Conservation (phyloP, 768 basidiomycete genomes). For the Psilocybe azurescens region DNA sequence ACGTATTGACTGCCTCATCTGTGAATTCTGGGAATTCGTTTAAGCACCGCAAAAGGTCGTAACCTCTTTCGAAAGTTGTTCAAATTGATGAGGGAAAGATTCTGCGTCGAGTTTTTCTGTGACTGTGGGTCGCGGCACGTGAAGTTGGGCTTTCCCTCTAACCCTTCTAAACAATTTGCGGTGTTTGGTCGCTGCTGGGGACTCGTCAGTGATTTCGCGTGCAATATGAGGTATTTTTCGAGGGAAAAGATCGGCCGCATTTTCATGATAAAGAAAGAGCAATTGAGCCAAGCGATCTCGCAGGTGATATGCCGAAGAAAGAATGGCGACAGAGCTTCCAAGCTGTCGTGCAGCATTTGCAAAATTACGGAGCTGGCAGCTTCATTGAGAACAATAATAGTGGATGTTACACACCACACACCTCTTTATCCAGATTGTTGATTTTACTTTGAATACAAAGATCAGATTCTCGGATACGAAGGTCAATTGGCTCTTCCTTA, state of each 20-base stretch:
- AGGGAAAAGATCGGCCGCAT: slow-evolving; percentile 79
- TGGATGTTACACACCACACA: slow-evolving; percentile 25
- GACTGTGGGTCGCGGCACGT: slow-evolving; percentile 57
- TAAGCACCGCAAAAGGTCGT: slow-evolving; percentile 71
- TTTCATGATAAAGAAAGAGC: slow-evolving; percentile 74
- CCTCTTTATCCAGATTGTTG: slow-evolving; percentile 70
- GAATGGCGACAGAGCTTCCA: slow-evolving; percentile 77
- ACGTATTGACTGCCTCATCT: slow-evolving; percentile 72
- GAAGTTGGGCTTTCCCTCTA: slow-evolving; percentile 48
- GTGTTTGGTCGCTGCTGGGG: slow-evolving; percentile 33
- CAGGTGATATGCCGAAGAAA: slow-evolving; percentile 75
- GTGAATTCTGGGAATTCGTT: slow-evolving; percentile 84
- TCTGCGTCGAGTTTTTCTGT: slow-evolving; percentile 66
- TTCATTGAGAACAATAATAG: neutral
- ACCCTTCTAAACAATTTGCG: slow-evolving; percentile 35
- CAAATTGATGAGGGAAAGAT: slow-evolving; percentile 69
- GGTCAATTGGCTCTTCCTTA: neutral
- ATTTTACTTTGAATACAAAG: slow-evolving; percentile 47
- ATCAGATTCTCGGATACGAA: slow-evolving; percentile 5
- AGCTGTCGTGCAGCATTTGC: slow-evolving; percentile 78
- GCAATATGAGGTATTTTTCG: slow-evolving; percentile 57
- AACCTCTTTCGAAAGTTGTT: slow-evolving; percentile 66
- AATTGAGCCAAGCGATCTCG: slow-evolving; percentile 73
- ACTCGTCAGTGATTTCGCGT: slow-evolving; percentile 39
- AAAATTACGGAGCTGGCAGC: slow-evolving; percentile 68